Conservation (phyloP, 768 basidiomycete genomes). For the Xerocomellus intermedius region DNA sequence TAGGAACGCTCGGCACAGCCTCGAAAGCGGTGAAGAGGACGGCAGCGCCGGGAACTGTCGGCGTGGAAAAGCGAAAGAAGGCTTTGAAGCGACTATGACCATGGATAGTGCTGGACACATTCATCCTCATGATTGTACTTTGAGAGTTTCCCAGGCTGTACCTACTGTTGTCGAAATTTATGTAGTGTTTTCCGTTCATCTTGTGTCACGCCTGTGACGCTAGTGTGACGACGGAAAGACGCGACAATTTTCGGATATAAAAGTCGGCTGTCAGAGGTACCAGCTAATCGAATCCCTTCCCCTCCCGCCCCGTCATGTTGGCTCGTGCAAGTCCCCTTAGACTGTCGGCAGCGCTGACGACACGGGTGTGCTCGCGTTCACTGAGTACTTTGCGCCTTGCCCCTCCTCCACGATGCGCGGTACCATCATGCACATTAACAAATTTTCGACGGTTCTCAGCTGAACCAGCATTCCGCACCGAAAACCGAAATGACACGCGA, state of each 20-base stretch:
- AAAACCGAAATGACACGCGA: neutral
- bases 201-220: conserved; percentile 20
- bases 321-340: conserved; percentile 10
- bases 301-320: conserved; percentile 15
- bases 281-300: neutral
- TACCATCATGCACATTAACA: neutral
- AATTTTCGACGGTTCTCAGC: conserved; percentile 21
- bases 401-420: neutral
- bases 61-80: conserved; percentile 85
- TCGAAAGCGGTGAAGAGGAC: conserved; percentile 68
- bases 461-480: conserved; percentile 5
- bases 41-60: conserved; percentile 54
- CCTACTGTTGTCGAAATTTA: conserved; percentile 3
- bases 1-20: conserved; percentile 39
- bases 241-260: conserved; percentile 16
- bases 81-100: conserved; percentile 72
- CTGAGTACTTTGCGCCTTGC: conserved; percentile 8
- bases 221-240: conserved; percentile 15
- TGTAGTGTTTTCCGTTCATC: neutral
- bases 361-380: conserved; percentile 15
- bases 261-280: neutral
- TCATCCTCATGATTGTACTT: conserved; percentile 1
- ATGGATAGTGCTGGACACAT: conserved; percentile 3
- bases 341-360: conserved; percentile 7
- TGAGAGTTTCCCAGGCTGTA: neutral